These are phyloP conservation scores for Triticum dicoccoides DNA, from an alignment of 176 grass and related monocot species.

Conservation along the genomic window DNA sequence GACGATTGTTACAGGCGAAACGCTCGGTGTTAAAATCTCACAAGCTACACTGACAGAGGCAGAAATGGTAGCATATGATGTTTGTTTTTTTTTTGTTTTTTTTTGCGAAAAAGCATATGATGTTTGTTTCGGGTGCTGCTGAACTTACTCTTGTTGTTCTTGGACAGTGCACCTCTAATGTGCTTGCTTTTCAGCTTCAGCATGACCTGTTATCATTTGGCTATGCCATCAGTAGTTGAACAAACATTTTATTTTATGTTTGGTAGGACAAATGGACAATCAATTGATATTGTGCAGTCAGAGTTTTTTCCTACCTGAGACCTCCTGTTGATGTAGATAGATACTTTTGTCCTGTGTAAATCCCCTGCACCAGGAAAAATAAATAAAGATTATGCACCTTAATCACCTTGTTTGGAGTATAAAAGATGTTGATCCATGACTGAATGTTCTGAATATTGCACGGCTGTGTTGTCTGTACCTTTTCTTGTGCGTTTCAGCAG, in stretches of 20 bases:
- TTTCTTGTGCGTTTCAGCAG: slow-evolving; percentile 83
- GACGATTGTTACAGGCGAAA: background rate
- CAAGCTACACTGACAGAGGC: background rate
- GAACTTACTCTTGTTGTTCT: slow-evolving; percentile 89
- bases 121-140: background rate
- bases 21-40: background rate
- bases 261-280: background rate
- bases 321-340: slow-evolving; percentile 81
- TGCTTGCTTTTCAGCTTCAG: slow-evolving; percentile 96
- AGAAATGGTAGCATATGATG: background rate
- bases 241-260: background rate
- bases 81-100: too few relatives aligned
- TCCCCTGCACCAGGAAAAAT: slow-evolving; percentile 54
- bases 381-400: background rate
- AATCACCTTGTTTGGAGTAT: background rate
- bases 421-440: background rate
- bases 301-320: slow-evolving; percentile 55
- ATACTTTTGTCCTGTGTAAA: slow-evolving; percentile 63
- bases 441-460: slow-evolving; percentile 15
- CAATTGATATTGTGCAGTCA: background rate
- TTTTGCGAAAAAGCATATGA: too few relatives aligned
- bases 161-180: slow-evolving; percentile 85
- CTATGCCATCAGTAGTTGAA: slow-evolving; percentile 1
- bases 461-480: slow-evolving; percentile 35
- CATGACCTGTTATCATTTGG: slow-evolving; percentile 56